Base-by-base conservation (phyloP, 1,284 basidiomycete species). In the Phylloboletellus chloephorus region DNA sequence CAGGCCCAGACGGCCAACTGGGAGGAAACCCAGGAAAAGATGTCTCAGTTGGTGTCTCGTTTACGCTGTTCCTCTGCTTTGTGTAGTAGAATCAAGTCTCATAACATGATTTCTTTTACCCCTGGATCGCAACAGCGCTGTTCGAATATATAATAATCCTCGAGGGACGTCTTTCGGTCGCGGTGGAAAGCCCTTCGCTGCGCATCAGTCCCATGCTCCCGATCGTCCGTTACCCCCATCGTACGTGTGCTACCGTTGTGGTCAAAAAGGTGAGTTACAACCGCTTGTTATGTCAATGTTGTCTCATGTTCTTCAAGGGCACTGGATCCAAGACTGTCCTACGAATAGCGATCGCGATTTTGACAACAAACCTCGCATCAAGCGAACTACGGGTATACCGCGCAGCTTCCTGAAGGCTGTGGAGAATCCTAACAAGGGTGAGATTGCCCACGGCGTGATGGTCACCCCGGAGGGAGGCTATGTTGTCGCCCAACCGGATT, bases 311-410 rank as follows among this genome's bases (percentile, higher is more conserved):
- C 24, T 35, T 38, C 2, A 64, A 94, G 91, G 93, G 21, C 96
- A 99, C 60, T 98, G 96, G 96, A 99, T 99, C 52, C 95, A 99
- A 63, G 91, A 96, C 52, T 99, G 96, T 60, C 96, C 96, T 0
- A 96, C 92, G 3, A 98, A 98, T 61, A 92, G 89, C 53, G 91
- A 98, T 62, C 85, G 89, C 25, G 90, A 94, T 24, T 96, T 84
- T 52, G 91, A 96, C 64, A 89, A 98, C 56, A 75, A 88, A 46
- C 95, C 95, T 39, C 83, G 94, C 21, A 94, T 98, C 63, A 98
- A 98, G 62, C 80, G 96, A 39, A 98, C 96, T 3, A 98, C 96
- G 4, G 96, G 96, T 67, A 96, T 96, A 48, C 96, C 96, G 7
- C 82, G 94, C 50, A 95, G 89, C 57, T 97, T 99, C 78, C 72